A percentile compares a stretch with the other conserved stretches of the same genome.
Evolutionary conservation across 2,329 filamentous ascomycete genomes (phyloP).

Genomic region (Aspergillus sp.): DNA sequence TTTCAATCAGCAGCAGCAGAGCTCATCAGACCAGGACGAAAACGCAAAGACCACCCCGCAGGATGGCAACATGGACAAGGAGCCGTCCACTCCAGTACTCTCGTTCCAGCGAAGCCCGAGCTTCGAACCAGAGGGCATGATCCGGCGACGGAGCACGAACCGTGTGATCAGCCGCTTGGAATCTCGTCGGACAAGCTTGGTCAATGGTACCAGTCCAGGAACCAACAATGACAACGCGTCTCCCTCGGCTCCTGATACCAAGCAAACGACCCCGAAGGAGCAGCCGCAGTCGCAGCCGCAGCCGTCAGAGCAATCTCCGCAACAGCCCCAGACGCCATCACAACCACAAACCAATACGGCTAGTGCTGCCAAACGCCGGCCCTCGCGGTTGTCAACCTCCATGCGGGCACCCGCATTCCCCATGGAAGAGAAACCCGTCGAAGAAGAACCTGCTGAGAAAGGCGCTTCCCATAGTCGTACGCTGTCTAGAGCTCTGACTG

Average conservation of each 20-base stretch:
- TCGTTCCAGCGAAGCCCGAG: constrained; percentile 30
- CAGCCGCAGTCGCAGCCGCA: not conserved
- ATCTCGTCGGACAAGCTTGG: constrained; percentile 32
- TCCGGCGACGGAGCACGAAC: constrained; percentile 19
- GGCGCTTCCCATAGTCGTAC: constrained; percentile 27
- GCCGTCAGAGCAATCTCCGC: constrained; percentile 5
- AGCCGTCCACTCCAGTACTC: constrained; percentile 19
- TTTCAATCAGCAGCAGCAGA: constrained; percentile 16
- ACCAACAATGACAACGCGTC: constrained; percentile 4
- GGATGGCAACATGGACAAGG: constrained; percentile 17
- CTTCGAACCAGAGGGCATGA: constrained; percentile 30
- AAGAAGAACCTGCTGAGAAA: constrained; percentile 28
- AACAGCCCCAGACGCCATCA: not conserved
- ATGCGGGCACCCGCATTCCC: constrained; percentile 20
- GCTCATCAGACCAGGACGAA: constrained; percentile 23
- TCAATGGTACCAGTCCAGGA: constrained; percentile 16
- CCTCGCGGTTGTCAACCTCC: constrained; percentile 35
- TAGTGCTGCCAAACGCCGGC: constrained; percentile 20
- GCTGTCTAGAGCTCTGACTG: constrained; percentile 37
- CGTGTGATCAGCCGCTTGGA: constrained; percentile 29
- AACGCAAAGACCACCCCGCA: constrained; percentile 11
- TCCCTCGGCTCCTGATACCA: constrained; percentile 17
- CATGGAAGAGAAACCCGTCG: constrained; percentile 23
- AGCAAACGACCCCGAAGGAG: not conserved
- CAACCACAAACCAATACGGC: not conserved